A percentile compares a stretch with the other conserved stretches of the same genome.
Evolutionary conservation across 495 filamentous ascomycete species (phyloP).

Genomic region (Penicillium pancosmium): DNA sequence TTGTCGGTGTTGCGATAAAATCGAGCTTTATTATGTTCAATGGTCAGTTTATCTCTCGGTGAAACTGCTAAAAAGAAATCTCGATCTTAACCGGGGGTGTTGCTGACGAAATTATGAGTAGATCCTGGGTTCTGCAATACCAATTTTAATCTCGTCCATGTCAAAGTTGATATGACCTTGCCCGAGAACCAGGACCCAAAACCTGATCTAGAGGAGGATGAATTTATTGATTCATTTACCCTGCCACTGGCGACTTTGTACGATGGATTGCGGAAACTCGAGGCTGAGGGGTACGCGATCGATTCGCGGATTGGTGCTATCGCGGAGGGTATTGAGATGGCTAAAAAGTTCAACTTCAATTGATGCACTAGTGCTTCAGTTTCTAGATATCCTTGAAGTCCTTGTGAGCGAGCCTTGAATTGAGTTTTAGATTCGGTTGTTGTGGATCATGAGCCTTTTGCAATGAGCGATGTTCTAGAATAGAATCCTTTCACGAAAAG

Average conservation of each 20-base stretch:
- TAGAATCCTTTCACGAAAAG: no score
- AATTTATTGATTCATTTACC: slow-evolving; percentile 87
- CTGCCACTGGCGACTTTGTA: slow-evolving; percentile 68
- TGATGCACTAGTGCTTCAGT: background rate
- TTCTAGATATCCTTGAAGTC: background rate
- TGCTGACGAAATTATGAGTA: slow-evolving; percentile 16
- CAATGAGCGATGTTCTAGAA: no score
- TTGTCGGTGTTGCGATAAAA: slow-evolving; percentile 63
- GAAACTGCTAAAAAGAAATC: slow-evolving; percentile 1
- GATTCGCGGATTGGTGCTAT: slow-evolving; percentile 84
- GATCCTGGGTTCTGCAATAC: slow-evolving; percentile 86
- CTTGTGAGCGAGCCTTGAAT: no score
- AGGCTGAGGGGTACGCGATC: slow-evolving; percentile 77
- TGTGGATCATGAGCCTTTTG: no score
- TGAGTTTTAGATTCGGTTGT: no score
- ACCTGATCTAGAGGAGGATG: slow-evolving; percentile 81
- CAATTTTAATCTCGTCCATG: slow-evolving; percentile 81
- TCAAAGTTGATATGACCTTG: slow-evolving; percentile 72
- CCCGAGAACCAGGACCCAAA: slow-evolving; percentile 70
- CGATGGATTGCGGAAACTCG: slow-evolving; percentile 66
- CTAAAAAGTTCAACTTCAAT: slow-evolving; percentile 58
- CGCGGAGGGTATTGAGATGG: slow-evolving; percentile 84
- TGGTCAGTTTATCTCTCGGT: slow-evolving; percentile 49
- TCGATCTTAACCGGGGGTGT: background rate
- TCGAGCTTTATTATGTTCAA: slow-evolving; percentile 84